Base-by-base conservation (phyloP, 257 asterid genomes). In the Gentiana dahurica region DNA sequence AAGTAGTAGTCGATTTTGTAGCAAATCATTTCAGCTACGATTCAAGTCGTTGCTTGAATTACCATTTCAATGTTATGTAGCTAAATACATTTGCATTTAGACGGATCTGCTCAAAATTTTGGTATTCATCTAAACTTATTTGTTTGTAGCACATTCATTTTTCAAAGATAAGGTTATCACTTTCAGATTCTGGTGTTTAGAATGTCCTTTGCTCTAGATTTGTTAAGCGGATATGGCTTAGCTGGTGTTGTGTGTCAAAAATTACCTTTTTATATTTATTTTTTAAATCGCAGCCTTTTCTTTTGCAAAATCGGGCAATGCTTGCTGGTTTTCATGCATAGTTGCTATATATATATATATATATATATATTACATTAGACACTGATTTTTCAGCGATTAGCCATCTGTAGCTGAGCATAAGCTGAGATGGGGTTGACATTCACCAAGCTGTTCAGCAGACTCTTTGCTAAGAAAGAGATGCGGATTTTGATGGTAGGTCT, bases 401-500 rank as follows among this genome's bases (percentile, higher is more conserved):
- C 38, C 68, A 61, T 68, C 37, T 36, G 61, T 46, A 44, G 52
- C 52, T 33, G 50, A 61, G 53, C 39, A 41, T 24, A 60, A 59
- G 59, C 67, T 60, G 62, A 58, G 70, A 74, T 74, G 79, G 79
- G 79, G 36, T 69, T 74, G 54, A 54, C 79, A 36, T 74, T 74
- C 62, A 55, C 75, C 37, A 74, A 74, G 66, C 66, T 74, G 68
- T 74, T 74, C 70, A 65, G 60, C 63, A 58, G 70, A 50, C 79
- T 74, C 33, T 73, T 73, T 48, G 78, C 78, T 12, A 73, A 68
- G 75, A 73, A 68, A 59, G 78, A 73, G 64, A 73, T 73, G 75
- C 67, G 75, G 4, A 73, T 72, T 63, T 55, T 72, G 68, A 72
- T 73, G 78, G 78, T 73, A 24, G 71, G 74, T 64, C 78, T 73